Conservation (phyloP, 345 rosid genomes). For the Corymbia maculata region DNA sequence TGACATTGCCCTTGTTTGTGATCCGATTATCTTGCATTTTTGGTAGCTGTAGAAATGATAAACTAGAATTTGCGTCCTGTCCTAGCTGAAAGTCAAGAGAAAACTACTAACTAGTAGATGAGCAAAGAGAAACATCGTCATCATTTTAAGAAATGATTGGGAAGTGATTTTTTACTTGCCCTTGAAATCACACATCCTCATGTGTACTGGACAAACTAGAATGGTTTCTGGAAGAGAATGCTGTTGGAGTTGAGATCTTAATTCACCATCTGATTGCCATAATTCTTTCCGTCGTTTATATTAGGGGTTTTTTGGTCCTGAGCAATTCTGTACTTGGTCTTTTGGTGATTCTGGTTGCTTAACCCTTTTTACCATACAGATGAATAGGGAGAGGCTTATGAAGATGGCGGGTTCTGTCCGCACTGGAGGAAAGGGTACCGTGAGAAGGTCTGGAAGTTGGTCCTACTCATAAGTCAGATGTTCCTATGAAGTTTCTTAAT, state of each 20-base stretch:
- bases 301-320: not conserved
- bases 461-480: not conserved
- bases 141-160: not conserved
- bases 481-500: not conserved
- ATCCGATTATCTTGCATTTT: not conserved
- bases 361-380: conserved; percentile 18
- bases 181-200: not conserved
- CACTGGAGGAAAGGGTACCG: conserved; percentile 91
- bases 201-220: not conserved
- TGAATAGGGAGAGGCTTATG: conserved; percentile 82
- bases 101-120: not conserved
- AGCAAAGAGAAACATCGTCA: not conserved
- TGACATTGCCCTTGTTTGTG: not conserved
- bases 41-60: not conserved
- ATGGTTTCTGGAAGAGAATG: not conserved
- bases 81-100: not conserved
- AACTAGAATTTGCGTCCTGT: not conserved
- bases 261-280: not conserved
- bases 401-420: conserved; percentile 95
- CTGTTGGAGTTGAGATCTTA: not conserved
- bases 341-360: not conserved
- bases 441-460: conserved; percentile 51
- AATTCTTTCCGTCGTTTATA: not conserved
- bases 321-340: not conserved
- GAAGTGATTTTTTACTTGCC: not conserved